These are phyloP conservation scores for Narthecium ossifragum DNA, from an alignment of 106 monocot species.

Conservation along the genomic window DNA sequence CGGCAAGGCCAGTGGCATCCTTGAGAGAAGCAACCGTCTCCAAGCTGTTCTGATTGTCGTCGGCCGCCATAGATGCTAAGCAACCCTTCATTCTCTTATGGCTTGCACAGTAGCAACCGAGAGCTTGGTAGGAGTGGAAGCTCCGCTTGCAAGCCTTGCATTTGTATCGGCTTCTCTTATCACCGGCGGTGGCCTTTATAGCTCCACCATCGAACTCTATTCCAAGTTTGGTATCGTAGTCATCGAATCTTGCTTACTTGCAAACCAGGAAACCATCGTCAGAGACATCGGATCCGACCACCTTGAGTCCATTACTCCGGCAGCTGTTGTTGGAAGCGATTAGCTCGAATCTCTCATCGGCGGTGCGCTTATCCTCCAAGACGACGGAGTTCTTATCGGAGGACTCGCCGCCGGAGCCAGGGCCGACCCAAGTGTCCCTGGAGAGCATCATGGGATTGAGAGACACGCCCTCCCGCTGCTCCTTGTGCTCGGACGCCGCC, in stretches of 20 bases:
- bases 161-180: constrained; percentile 10
- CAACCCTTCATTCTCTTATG: constrained; percentile 4
- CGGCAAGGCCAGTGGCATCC: not conserved
- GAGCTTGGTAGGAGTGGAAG: constrained; percentile 21
- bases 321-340: not conserved
- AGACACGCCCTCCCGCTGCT: constrained; percentile 23
- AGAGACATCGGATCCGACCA: not conserved
- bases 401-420: constrained; percentile 1
- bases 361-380: not conserved
- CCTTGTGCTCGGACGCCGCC: not conserved
- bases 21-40: not conserved
- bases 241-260: not conserved
- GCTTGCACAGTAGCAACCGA: constrained; percentile 19
- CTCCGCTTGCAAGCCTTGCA: constrained; percentile 31
- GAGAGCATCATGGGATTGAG: constrained; percentile 37
- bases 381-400: constrained; percentile 20
- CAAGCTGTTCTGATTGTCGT: not conserved
- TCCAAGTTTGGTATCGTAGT: not conserved
- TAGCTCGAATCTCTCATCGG: constrained; percentile 2
- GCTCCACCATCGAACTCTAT: not conserved
- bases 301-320: not conserved
- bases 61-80: not conserved
- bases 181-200: not conserved
- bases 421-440: constrained; percentile 2
- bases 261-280: not conserved